Percentiles rank a stretch among this genome's conserved stretches.
Conservation (phyloP, 2,329 filamentous ascomycete species). For the Aaosphaeria arxii region DNA sequence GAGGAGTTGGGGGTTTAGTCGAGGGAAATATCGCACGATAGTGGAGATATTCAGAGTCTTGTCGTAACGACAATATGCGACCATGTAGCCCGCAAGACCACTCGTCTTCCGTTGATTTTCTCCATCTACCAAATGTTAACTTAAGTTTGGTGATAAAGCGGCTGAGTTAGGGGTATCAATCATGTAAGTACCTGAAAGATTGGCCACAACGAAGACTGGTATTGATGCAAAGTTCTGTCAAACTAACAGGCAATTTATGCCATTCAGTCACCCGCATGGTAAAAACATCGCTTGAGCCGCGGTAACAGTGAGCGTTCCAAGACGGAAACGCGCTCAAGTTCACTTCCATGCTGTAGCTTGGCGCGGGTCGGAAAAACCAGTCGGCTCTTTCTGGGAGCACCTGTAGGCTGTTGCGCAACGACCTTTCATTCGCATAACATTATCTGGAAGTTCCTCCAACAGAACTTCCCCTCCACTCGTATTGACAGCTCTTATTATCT, state of each 20-base stretch:
- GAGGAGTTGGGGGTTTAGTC: slow-evolving; percentile 32
- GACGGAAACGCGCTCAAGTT: neutral
- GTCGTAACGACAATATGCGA: slow-evolving; percentile 78
- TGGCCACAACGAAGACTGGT: slow-evolving; percentile 93
- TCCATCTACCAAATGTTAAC: slow-evolving; percentile 62
- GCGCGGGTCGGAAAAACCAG: no score
- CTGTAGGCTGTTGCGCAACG: no score
- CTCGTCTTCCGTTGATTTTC: slow-evolving; percentile 72
- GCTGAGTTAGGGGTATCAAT: neutral
- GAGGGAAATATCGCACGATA: slow-evolving; percentile 68
- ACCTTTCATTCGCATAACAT: no score
- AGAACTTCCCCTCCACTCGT: no score
- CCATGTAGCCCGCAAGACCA: slow-evolving; percentile 89
- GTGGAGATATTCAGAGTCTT: slow-evolving; percentile 74
- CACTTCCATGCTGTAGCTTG: no score
- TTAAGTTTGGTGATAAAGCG: slow-evolving; percentile 4
- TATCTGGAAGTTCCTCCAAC: no score
- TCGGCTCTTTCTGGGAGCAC: no score
- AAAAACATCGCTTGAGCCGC: slow-evolving; percentile 1
- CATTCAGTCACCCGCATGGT: slow-evolving; percentile 66
- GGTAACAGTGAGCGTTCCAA: neutral
- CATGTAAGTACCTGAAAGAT: slow-evolving; percentile 66
- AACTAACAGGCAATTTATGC: slow-evolving; percentile 78
- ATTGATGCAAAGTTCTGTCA: slow-evolving; percentile 88
- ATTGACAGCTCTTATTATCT: no score